Percentiles rank a stretch among this genome's conserved stretches.
phyloP scores from a whole-genome alignment of 2,329 filamentous ascomycete genomes.

The Ophiocordyceps unilateralis region DNA sequence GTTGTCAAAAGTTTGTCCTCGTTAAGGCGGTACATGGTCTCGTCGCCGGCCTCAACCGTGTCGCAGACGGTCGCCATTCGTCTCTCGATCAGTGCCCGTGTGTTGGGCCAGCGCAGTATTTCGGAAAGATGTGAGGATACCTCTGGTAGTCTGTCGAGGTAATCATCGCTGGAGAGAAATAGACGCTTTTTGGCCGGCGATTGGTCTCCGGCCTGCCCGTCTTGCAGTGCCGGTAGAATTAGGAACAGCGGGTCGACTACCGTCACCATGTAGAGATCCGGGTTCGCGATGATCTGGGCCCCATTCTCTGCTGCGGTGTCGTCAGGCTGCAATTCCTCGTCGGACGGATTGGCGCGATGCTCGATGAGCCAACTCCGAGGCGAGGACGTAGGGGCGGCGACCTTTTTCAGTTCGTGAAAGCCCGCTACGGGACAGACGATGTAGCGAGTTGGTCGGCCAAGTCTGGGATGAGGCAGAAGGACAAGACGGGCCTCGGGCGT shows the following conservation, averaged over 20 bases:
- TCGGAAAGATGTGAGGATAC: conserved; percentile 39
- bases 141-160: conserved; percentile 45
- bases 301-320: conserved; percentile 5
- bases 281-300: conserved; percentile 36
- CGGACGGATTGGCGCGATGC: conserved; percentile 5
- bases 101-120: conserved; percentile 31
- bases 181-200: conserved; percentile 37
- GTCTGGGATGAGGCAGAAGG: conserved; percentile 41
- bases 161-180: conserved; percentile 54
- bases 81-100: conserved; percentile 36
- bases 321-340: conserved; percentile 5
- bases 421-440: conserved; percentile 43
- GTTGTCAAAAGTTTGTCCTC: conserved; percentile 50
- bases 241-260: conserved; percentile 74
- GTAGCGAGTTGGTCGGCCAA: conserved; percentile 37
- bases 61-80: conserved; percentile 63
- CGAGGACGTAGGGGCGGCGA: conserved; percentile 31
- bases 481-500: conserved; percentile 38
- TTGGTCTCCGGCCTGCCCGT: conserved; percentile 20
- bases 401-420: conserved; percentile 47
- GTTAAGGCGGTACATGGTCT: conserved; percentile 70
- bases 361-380: conserved; percentile 48
- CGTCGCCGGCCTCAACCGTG: conserved; percentile 64
- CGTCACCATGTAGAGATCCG: conserved; percentile 71
- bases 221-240: conserved; percentile 51